Percentiles rank a stretch among this genome's conserved stretches.
Conservation (phyloP, 768 basidiomycete genomes). For the Xanthoconium stramineum region DNA sequence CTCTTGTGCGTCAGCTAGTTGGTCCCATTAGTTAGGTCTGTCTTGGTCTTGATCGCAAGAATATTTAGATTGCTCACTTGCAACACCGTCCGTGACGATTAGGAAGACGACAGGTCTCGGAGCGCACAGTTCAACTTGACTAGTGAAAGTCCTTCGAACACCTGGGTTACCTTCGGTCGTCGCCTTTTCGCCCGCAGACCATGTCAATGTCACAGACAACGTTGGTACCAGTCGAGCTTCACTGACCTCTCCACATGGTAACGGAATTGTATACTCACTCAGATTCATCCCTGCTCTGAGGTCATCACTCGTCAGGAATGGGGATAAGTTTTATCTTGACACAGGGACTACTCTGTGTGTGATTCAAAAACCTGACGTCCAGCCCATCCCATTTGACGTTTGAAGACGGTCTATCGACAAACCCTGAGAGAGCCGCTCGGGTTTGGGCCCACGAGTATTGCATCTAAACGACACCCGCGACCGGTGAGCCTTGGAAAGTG, state of each 20-base stretch:
- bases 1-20: slow-evolving; percentile 13
- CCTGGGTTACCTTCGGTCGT: slow-evolving; percentile 15
- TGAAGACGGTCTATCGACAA: slow-evolving; percentile 10
- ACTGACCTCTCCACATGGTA: slow-evolving; percentile 16
- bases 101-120: slow-evolving; percentile 12
- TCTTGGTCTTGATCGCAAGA: not conserved
- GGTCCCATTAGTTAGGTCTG: not conserved
- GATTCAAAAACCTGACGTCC: slow-evolving; percentile 19
- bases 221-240: not conserved
- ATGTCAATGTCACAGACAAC: not conserved
- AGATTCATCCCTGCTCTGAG: slow-evolving; percentile 17
- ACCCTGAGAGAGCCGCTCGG: slow-evolving; percentile 15
- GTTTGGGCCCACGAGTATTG: slow-evolving; percentile 20
- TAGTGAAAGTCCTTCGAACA: slow-evolving; percentile 15
- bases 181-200: slow-evolving; percentile 11
- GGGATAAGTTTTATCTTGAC: slow-evolving; percentile 5
- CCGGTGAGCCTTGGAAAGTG: not conserved
- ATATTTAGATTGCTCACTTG: slow-evolving; percentile 12
- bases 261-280: slow-evolving; percentile 21
- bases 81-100: slow-evolving; percentile 21
- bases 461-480: slow-evolving; percentile 13
- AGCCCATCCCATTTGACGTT: slow-evolving; percentile 16
- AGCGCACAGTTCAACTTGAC: not conserved
- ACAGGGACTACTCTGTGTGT: not conserved
- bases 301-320: no score